Evolutionary conservation across 2,329 filamentous ascomycete genomes (phyloP).

Genomic region (Penicillium olsonii): DNA sequence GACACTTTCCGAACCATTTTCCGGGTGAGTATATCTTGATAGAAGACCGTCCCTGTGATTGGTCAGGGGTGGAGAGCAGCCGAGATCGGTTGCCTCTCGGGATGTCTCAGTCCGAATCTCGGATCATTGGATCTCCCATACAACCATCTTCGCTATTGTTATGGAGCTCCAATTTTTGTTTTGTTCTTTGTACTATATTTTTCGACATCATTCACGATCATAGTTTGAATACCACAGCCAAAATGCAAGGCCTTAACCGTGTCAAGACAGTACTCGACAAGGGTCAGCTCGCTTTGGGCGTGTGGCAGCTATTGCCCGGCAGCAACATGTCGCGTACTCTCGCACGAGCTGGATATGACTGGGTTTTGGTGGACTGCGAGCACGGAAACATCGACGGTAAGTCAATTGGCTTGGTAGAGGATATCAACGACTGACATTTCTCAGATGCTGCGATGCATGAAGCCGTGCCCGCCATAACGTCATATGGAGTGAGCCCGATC

Average conservation of each 20-base stretch:
- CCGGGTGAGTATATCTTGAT: background rate
- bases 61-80: constrained; percentile 2
- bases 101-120: constrained; percentile 8
- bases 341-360: constrained; percentile 55
- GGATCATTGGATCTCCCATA: background rate
- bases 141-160: too few species aligned
- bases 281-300: constrained; percentile 53
- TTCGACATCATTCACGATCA: background rate
- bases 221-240: constrained; percentile 1
- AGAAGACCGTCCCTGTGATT: background rate
- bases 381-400: constrained; percentile 59
- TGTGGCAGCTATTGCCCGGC: constrained; percentile 61
- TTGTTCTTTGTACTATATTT: too few species aligned
- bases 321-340: constrained; percentile 57
- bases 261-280: constrained; percentile 54
- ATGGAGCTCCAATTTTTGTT: too few species aligned
- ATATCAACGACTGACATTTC: background rate
- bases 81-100: constrained; percentile 11
- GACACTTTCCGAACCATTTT: constrained; percentile 7
- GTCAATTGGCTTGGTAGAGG: background rate
- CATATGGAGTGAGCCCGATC: constrained; percentile 45
- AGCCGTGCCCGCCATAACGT: constrained; percentile 51
- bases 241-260: constrained; percentile 57
- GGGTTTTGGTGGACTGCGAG: constrained; percentile 58
- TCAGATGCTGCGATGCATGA: constrained; percentile 54